These are phyloP conservation scores for Plasmodium sp. DNA, from an alignment of 169 alveolate species.

Conservation along the genomic window DNA sequence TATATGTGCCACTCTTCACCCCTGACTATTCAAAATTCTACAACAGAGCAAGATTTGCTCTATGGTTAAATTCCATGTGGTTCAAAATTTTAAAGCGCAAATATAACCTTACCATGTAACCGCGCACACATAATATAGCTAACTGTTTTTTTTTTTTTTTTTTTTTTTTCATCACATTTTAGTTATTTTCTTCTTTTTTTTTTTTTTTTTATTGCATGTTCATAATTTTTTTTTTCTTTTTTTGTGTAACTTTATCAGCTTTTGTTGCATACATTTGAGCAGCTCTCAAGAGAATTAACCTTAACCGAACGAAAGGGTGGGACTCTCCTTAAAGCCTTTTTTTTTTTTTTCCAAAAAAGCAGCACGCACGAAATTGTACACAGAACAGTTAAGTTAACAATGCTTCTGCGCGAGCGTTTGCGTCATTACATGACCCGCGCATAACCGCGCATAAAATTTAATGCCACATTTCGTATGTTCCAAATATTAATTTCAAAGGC, in stretches of 20 bases:
- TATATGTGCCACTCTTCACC: neutral
- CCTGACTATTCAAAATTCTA: neutral
- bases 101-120: neutral
- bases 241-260: neutral
- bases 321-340: neutral
- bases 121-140: slow-evolving; percentile 61
- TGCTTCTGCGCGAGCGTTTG: neutral
- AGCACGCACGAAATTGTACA: neutral
- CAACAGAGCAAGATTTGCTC: slow-evolving; percentile 7
- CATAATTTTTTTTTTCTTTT: slow-evolving; percentile 20
- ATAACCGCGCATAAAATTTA: neutral
- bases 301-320: neutral
- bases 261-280: slow-evolving; percentile 11
- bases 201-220: slow-evolving; percentile 35
- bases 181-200: neutral
- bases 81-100: neutral
- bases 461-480: neutral
- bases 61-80: slow-evolving; percentile 2
- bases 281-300: neutral
- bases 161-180: slow-evolving; percentile 10
- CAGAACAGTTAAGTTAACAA: neutral
- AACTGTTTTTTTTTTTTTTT: slow-evolving; percentile 26
- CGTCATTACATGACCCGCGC: neutral
- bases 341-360: neutral
- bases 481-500: neutral